A percentile compares a stretch with the other conserved stretches of the same genome.
phyloP scores from a whole-genome alignment of 2,329 filamentous ascomycete genomes.

The Orbilia ellipsospora region DNA sequence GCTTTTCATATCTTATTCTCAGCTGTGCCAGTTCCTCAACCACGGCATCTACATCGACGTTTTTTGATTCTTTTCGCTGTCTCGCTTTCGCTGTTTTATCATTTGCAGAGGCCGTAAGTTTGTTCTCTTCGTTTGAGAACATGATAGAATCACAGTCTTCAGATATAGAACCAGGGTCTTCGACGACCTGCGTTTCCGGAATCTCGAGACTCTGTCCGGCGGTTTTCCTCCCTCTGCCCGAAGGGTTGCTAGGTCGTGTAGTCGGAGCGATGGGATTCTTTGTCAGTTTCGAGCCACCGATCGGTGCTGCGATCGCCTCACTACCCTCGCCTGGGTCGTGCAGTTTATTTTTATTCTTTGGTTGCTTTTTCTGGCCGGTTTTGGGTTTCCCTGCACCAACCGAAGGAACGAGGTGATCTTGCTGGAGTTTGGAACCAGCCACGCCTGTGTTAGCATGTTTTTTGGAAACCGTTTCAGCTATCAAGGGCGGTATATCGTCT shows the following conservation, averaged over 20 bases:
- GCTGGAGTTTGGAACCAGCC: neutral
- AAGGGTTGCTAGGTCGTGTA: neutral
- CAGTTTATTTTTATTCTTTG: neutral
- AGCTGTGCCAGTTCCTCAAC: slow-evolving; percentile 36
- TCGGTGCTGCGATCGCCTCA: neutral
- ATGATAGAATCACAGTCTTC: neutral
- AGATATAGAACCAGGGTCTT: neutral
- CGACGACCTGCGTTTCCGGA: slow-evolving; percentile 35
- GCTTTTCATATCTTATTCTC: slow-evolving; percentile 40
- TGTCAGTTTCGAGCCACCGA: neutral
- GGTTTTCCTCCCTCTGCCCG: slow-evolving; percentile 10
- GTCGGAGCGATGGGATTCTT: neutral
- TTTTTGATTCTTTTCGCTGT: neutral
- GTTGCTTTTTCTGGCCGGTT: neutral
- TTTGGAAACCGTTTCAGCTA: neutral
- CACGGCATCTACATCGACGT: neutral
- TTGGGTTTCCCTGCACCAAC: slow-evolving; percentile 9
- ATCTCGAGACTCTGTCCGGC: slow-evolving; percentile 18
- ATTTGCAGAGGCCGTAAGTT: neutral
- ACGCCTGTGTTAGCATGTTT: neutral
- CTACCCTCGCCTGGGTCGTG: neutral
- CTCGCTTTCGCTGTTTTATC: neutral
- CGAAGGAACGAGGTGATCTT: neutral
- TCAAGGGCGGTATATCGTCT: neutral
- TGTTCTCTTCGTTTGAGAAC: slow-evolving; percentile 7